These are phyloP conservation scores for Boletus barrowsii DNA, from an alignment of 768 basidiomycete species.

Conservation along the genomic window DNA sequence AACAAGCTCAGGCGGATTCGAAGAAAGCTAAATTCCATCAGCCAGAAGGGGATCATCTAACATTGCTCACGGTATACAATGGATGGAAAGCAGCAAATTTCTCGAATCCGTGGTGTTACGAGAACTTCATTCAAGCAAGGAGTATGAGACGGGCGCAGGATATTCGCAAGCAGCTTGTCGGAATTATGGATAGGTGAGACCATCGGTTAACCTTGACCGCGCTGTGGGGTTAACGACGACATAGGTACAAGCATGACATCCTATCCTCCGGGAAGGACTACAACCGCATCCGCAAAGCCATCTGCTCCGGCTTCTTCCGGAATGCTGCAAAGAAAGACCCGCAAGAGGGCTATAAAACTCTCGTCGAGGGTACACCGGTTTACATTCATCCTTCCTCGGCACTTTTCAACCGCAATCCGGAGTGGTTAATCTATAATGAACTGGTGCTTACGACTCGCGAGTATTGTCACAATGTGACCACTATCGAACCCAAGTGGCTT, in stretches of 20 bases:
- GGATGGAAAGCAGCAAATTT: constrained; percentile 97
- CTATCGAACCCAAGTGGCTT: constrained; percentile 97
- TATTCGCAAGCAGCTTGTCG: constrained; percentile 93
- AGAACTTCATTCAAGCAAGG: constrained; percentile 97
- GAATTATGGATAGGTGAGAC: constrained; percentile 95
- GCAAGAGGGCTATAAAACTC: constrained; percentile 97
- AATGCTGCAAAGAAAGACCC: constrained; percentile 99
- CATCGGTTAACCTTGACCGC: background rate
- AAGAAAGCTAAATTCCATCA: constrained; percentile 99
- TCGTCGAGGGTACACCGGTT: constrained; percentile 97
- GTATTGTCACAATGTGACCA: constrained; percentile 90
- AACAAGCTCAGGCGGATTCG: constrained; percentile 97
- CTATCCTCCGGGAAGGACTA: constrained; percentile 89
- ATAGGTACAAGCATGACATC: constrained; percentile 95
- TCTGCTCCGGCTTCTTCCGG: constrained; percentile 96
- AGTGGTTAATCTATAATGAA: constrained; percentile 96
- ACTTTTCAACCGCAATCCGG: constrained; percentile 93
- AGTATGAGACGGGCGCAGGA: constrained; percentile 98
- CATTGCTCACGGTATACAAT: constrained; percentile 92
- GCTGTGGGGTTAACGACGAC: constrained; percentile 4
- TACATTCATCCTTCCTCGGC: constrained; percentile 98
- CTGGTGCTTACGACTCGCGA: constrained; percentile 94
- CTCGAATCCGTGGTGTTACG: constrained; percentile 98
- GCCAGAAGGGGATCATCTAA: constrained; percentile 95
- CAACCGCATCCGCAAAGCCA: constrained; percentile 90